Evolutionary conservation across 768 basidiomycete genomes (phyloP).

Genomic region (Calocybe cyanea): DNA sequence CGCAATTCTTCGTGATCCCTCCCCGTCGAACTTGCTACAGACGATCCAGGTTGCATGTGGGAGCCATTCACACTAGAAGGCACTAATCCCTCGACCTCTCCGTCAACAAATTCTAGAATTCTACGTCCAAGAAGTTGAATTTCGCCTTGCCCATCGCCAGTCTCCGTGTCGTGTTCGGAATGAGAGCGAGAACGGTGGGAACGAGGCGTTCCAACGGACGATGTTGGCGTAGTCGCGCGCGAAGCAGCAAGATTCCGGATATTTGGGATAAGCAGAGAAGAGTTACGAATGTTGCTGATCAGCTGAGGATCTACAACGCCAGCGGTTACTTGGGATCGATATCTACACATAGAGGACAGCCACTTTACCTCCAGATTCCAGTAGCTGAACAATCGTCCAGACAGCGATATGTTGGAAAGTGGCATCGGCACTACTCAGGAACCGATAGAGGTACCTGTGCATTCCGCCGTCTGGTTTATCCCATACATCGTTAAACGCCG

Average conservation of each 20-base stretch:
- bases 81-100: slow-evolving; percentile 56
- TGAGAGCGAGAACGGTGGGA: slow-evolving; percentile 65
- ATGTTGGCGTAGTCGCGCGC: slow-evolving; percentile 63
- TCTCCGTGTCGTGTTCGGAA: slow-evolving; percentile 80
- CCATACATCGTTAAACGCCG: slow-evolving; percentile 98
- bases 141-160: slow-evolving; percentile 87
- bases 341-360: background rate
- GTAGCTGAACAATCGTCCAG: slow-evolving; percentile 97
- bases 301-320: slow-evolving; percentile 70
- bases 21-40: slow-evolving; percentile 55
- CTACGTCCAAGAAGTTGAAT: slow-evolving; percentile 82
- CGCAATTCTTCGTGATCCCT: slow-evolving; percentile 79
- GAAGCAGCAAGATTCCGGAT: slow-evolving; percentile 81
- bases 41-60: slow-evolving; percentile 68
- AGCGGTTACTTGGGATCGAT: slow-evolving; percentile 2
- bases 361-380: slow-evolving; percentile 85
- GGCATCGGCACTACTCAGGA: slow-evolving; percentile 88
- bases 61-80: slow-evolving; percentile 62
- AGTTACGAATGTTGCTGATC: slow-evolving; percentile 85
- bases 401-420: slow-evolving; percentile 99
- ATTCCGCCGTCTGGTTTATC: slow-evolving; percentile 96
- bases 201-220: slow-evolving; percentile 70
- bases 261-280: slow-evolving; percentile 75
- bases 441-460: slow-evolving; percentile 91
- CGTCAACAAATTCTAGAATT: slow-evolving; percentile 85